These are phyloP conservation scores for Zymoseptoria tritici DNA, from an alignment of 2,329 filamentous ascomycete species.

Conservation along the genomic window DNA sequence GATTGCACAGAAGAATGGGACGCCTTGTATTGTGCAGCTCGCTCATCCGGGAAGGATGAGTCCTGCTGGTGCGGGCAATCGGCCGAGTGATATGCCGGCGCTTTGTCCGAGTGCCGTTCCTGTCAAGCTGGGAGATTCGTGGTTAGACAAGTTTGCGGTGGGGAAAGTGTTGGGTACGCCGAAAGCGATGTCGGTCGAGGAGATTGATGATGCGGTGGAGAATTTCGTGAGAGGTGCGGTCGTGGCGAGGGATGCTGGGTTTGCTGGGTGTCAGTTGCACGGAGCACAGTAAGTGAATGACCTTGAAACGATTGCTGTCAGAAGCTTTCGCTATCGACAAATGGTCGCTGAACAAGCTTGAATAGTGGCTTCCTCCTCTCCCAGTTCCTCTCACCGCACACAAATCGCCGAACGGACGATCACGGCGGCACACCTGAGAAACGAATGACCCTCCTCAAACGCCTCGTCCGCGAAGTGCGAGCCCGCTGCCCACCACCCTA, in stretches of 20 bases:
- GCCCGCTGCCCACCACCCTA: constrained; percentile 37
- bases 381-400: constrained; percentile 35
- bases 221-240: constrained; percentile 49
- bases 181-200: constrained; percentile 47
- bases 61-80: constrained; percentile 33
- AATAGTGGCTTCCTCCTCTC: constrained; percentile 39
- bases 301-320: too few relatives aligned
- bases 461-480: constrained; percentile 39
- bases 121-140: constrained; percentile 33
- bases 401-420: constrained; percentile 41
- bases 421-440: constrained; percentile 43
- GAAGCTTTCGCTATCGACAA: too few relatives aligned
- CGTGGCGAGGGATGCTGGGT: constrained; percentile 44
- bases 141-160: constrained; percentile 28
- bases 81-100: constrained; percentile 29
- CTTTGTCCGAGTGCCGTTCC: constrained; percentile 37
- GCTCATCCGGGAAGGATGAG: constrained; percentile 41
- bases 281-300: constrained; percentile 34
- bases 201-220: constrained; percentile 48
- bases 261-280: constrained; percentile 49
- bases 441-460: constrained; percentile 40
- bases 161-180: constrained; percentile 40
- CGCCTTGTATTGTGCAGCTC: constrained; percentile 38
- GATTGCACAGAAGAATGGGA: constrained; percentile 34
- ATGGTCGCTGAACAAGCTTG: neutral